Conservation (phyloP, 257 asterid species). For the Solanum phureja region DNA sequence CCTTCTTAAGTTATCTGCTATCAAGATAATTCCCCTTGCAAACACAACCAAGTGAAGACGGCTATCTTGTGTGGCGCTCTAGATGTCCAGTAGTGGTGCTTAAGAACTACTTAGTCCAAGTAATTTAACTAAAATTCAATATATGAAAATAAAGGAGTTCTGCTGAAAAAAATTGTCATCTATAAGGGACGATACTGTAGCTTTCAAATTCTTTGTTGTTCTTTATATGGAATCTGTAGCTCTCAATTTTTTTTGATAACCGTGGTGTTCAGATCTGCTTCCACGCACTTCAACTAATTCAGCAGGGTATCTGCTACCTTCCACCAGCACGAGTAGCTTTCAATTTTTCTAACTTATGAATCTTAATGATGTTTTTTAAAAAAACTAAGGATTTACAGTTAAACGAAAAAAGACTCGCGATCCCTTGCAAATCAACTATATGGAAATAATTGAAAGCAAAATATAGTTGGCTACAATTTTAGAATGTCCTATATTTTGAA, state of each 20-base stretch:
- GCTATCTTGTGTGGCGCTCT: not conserved
- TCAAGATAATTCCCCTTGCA: not conserved
- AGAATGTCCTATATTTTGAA: not conserved
- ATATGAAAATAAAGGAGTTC: not conserved
- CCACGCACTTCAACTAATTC: not conserved
- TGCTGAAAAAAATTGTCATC: not conserved
- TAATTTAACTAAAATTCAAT: not conserved
- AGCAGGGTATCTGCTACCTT: not conserved
- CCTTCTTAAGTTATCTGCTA: not conserved
- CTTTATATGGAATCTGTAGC: not conserved
- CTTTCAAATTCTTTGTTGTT: not conserved
- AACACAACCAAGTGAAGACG: not conserved
- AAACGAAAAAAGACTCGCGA: not conserved
- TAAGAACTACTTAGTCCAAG: not conserved
- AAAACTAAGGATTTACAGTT: not conserved
- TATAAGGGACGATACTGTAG: not conserved
- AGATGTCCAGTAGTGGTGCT: not conserved
- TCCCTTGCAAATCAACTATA: not conserved
- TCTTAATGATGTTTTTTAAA: not conserved
- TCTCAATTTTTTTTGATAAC: not conserved
- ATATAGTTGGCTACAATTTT: not conserved
- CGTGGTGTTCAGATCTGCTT: not conserved
- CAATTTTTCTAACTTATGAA: not conserved
- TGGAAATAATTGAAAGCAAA: not conserved
- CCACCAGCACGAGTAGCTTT: not conserved